Percentiles rank a stretch among this genome's conserved stretches.
Conservation (phyloP, 2,329 filamentous ascomycete genomes). For the Calonectria ilicicola region DNA sequence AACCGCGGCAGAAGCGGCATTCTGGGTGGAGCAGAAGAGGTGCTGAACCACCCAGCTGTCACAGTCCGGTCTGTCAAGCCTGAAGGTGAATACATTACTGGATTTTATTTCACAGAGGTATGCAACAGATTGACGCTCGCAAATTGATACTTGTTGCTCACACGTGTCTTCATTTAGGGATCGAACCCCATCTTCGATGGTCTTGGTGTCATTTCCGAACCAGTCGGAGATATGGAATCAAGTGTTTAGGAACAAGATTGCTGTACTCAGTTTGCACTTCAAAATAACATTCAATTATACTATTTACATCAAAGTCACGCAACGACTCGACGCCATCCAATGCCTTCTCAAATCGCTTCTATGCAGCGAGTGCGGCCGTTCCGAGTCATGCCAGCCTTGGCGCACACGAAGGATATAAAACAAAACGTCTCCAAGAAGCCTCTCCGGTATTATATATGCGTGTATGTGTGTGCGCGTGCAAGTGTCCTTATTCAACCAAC, state of each 20-base stretch:
- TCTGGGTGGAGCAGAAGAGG: background rate
- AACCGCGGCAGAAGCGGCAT: background rate
- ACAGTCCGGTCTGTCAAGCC: background rate
- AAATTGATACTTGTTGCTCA: background rate
- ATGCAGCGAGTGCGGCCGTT: conserved; percentile 34
- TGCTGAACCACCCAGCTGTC: background rate
- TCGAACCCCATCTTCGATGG: background rate
- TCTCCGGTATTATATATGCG: conserved; percentile 41
- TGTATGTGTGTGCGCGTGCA: conserved; percentile 31
- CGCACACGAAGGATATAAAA: conserved; percentile 35
- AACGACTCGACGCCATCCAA: conserved; percentile 31
- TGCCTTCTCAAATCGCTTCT: conserved; percentile 37
- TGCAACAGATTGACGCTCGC: background rate
- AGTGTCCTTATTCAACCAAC: conserved; percentile 36
- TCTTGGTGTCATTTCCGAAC: background rate
- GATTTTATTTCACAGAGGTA: background rate
- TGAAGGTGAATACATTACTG: background rate
- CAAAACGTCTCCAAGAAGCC: conserved; percentile 27
- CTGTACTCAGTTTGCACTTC: conserved; percentile 9
- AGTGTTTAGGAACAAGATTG: background rate
- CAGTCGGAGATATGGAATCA: background rate
- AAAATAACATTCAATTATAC: conserved; percentile 29
- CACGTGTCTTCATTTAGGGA: background rate
- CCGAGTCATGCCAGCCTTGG: conserved; percentile 23
- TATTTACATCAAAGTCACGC: conserved; percentile 33